phyloP scores from a whole-genome alignment of 177 flowering plant genomes.

The Tripterygium wilfordii region DNA sequence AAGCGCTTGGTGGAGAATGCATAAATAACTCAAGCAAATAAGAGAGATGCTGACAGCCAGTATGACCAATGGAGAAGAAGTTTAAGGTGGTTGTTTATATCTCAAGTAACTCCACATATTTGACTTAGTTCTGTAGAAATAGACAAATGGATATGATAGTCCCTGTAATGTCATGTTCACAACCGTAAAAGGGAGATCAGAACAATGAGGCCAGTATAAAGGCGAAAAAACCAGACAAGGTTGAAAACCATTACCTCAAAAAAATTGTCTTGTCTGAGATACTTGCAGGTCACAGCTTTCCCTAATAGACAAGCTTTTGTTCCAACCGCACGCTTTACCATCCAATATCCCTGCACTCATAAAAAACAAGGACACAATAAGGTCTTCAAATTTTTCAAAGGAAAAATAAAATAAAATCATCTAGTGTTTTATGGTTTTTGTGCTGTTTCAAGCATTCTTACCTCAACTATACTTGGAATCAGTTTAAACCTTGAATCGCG shows the following conservation, averaged over 20 bases:
- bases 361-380: background rate
- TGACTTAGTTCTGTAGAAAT: no score
- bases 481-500: conserved; percentile 89
- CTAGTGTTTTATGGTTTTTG: background rate
- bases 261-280: conserved; percentile 85
- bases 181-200: no score
- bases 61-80: no score
- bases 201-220: no score
- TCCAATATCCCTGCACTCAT: conserved; percentile 81
- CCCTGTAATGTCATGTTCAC: no score
- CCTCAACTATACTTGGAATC: conserved; percentile 94
- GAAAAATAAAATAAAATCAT: background rate
- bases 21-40: no score
- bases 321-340: conserved; percentile 99
- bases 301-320: conserved; percentile 92
- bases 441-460: conserved; percentile 14
- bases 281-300: conserved; percentile 95
- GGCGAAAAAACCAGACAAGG: background rate
- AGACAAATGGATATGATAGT: no score
- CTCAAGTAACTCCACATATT: no score
- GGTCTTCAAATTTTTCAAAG: conserved; percentile 1
- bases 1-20: no score
- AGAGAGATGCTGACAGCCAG: no score
- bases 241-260: conserved; percentile 53
- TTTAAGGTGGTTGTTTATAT: no score